Conservation (phyloP, 2,329 filamentous ascomycete genomes). For the Ophiostoma montium region DNA sequence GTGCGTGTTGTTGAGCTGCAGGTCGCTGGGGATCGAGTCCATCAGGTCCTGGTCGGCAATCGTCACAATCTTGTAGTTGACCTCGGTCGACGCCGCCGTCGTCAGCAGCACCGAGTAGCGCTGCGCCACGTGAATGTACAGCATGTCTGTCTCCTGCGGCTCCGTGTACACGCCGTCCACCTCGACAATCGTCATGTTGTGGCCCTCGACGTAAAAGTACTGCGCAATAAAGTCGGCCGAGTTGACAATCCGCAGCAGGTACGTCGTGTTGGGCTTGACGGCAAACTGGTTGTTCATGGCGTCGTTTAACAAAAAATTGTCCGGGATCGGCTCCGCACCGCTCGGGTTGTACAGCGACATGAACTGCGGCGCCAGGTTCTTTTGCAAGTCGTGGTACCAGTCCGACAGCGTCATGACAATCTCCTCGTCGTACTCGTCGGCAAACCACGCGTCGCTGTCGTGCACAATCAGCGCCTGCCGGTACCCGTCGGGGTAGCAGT, state of each 20-base stretch:
- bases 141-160: constrained; percentile 41
- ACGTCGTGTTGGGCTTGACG: constrained; percentile 54
- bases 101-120: constrained; percentile 49
- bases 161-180: constrained; percentile 60
- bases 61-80: constrained; percentile 51
- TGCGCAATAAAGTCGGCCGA: constrained; percentile 57
- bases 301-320: constrained; percentile 59
- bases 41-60: constrained; percentile 41
- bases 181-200: constrained; percentile 56
- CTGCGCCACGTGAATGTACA: constrained; percentile 56
- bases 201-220: constrained; percentile 52
- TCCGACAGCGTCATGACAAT: constrained; percentile 51
- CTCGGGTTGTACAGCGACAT: constrained; percentile 40
- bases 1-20: constrained; percentile 57
- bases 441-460: constrained; percentile 45
- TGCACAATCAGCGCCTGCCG: constrained; percentile 20
- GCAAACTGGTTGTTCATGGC: constrained; percentile 43
- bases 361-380: constrained; percentile 31
- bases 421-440: constrained; percentile 45
- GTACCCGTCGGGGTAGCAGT: constrained; percentile 54
- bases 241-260: constrained; percentile 59
- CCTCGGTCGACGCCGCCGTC: constrained; percentile 43
- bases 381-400: constrained; percentile 52
- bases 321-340: constrained; percentile 50
- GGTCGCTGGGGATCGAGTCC: constrained; percentile 47